Evolutionary conservation across 2,329 filamentous ascomycete genomes (phyloP), one percentile per base, ranked within the genome.

Genomic region (Trichoderma endophyticum): DNA sequence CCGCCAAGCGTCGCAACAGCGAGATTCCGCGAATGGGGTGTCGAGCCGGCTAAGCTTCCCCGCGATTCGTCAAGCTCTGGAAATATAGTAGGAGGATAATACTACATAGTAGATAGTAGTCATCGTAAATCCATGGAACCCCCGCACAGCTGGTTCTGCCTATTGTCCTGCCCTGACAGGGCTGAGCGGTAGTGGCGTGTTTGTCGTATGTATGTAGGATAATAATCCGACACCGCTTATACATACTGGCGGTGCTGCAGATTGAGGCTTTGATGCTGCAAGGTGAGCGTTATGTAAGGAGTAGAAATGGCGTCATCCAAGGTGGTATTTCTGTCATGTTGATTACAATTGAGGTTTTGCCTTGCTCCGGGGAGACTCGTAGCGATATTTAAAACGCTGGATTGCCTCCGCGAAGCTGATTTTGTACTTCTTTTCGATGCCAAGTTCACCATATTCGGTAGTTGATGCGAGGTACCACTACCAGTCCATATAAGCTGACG

Each of bases 21-120:
- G 56, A 68, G 70, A 72, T 72, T 72, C 70, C 70, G 70, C 70
- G 70, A 72, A 72, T 72, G 43, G 70, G 63, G 63, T 68, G 48
- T 32, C 36, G 43, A 68, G 59, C 70, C 70, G 56, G 54, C 12
- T 14, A 32, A 54, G 36, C 28, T 67, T 32, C 70, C 70, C 70
- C 70, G 63, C 70, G 63, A 72, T 72, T 71, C 62, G 62, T 69
- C 56, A 11, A 34, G n/a, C 34, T 36, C 6, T n/a, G 26, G 26
- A 15, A 24, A 36, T 30, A 34, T n/a, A 43, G 15, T n/a, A n/a
- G 7, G 3, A 43, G 39, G 18, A 43, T 43, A 43, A 43, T 43
- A n/a, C 39, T n/a, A 43, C 39, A 15, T 43, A 43, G 39, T 3
- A 43, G 26, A n/a, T n/a, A n/a, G 26, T 18, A 28, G 32, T 21